A percentile compares a stretch with the other conserved stretches of the same genome.
phyloP scores from a whole-genome alignment of 2,329 filamentous ascomycete genomes.

The Apiospora saccharicola region DNA sequence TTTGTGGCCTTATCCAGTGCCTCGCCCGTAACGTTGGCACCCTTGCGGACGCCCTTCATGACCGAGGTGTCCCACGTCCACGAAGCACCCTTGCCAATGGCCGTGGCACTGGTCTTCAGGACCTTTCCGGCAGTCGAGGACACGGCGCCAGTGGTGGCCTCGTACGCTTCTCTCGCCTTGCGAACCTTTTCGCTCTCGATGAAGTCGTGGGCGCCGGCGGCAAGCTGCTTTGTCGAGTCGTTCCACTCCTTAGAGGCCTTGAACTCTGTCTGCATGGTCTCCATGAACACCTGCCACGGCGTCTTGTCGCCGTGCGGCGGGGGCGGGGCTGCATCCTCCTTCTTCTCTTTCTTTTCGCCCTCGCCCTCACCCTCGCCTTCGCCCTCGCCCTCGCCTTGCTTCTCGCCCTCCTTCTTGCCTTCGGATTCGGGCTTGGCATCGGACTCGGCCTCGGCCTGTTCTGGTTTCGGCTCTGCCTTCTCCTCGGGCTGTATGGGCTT shows the following conservation, averaged over 20 bases:
- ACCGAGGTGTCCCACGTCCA: constrained; percentile 98
- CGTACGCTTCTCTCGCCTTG: constrained; percentile 84
- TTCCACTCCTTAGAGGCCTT: constrained; percentile 99
- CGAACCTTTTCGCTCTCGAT: constrained; percentile 91
- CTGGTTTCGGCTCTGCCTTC: constrained; percentile 49
- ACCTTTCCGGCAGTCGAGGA: constrained; percentile 80
- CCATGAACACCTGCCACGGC: constrained; percentile 97
- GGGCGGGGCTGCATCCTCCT: constrained; percentile 79
- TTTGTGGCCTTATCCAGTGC: constrained; percentile 94
- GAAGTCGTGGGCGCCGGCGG: constrained; percentile 88
- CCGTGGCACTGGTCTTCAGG: constrained; percentile 84
- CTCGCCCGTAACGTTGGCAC: constrained; percentile 83
- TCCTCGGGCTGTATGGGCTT: constrained; percentile 39
- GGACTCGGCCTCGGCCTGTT: constrained; percentile 43
- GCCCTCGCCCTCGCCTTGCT: constrained; percentile 55
- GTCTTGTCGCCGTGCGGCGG: constrained; percentile 99
- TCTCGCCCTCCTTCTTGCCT: constrained; percentile 38
- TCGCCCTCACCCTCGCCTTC: constrained; percentile 51
- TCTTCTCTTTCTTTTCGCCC: constrained; percentile 64
- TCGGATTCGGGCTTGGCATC: constrained; percentile 50
- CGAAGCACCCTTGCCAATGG: constrained; percentile 86
- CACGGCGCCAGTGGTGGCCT: constrained; percentile 84
- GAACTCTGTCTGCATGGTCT: constrained; percentile 94
- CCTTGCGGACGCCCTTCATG: constrained; percentile 88
- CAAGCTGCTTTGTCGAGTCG: constrained; percentile 94